Evolutionary conservation across 2,329 filamentous ascomycete genomes (phyloP).

Genomic region (Calonectria pauciramosa): DNA sequence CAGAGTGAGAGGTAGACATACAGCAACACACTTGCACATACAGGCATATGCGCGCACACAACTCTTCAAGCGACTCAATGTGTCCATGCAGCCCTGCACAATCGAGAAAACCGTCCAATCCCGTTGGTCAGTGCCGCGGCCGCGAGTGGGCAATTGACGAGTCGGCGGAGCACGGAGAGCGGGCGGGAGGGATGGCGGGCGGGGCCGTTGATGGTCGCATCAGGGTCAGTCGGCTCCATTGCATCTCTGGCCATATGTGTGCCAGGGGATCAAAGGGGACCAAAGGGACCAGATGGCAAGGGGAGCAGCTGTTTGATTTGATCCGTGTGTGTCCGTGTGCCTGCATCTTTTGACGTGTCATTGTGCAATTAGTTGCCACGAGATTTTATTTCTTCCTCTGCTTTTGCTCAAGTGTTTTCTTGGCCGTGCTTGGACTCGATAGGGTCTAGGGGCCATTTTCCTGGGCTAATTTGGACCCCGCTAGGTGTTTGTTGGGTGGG

Average conservation of each 20-base stretch:
- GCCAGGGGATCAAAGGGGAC: background rate
- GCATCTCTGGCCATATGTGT: background rate
- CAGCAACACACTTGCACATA: background rate
- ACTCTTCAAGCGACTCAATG: background rate
- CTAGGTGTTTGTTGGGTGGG: background rate
- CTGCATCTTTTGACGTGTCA: background rate
- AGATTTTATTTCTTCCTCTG: background rate
- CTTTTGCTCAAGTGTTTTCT: background rate
- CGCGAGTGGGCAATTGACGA: constrained; percentile 15
- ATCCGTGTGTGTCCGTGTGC: background rate
- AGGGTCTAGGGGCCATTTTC: background rate
- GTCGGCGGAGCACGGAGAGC: constrained; percentile 17
- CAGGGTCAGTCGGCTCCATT: constrained; percentile 16
- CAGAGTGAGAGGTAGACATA: constrained; percentile 3
- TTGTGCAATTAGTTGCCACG: background rate
- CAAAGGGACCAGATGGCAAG: background rate
- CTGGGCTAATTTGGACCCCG: background rate
- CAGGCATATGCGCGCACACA: constrained; percentile 2
- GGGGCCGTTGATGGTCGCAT: constrained; percentile 23
- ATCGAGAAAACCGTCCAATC: constrained; percentile 4
- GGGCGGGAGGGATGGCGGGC: constrained; percentile 25
- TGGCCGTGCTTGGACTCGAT: background rate
- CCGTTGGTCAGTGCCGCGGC: constrained; percentile 21
- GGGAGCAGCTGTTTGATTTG: background rate
- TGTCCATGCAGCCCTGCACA: constrained; percentile 6